Conservation (phyloP, 805 yeast genomes). For the Tetrapisispora fleetii region DNA sequence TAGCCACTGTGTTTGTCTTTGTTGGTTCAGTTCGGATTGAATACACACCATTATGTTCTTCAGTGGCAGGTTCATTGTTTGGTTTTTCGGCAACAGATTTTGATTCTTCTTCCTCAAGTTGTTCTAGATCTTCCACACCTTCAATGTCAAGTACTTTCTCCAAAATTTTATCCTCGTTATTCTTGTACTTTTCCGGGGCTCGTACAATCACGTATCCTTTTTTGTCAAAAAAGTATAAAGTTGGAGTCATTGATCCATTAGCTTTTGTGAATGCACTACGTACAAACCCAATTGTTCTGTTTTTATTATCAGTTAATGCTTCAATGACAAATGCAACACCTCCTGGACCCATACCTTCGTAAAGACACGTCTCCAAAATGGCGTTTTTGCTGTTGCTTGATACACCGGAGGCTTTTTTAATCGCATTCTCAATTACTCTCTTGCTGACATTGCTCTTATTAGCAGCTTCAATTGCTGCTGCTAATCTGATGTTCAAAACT, state of each 20-base stretch:
- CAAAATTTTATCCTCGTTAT: constrained; percentile 47
- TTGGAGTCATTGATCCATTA: constrained; percentile 65
- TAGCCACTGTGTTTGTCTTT: constrained; percentile 53
- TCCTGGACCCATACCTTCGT: constrained; percentile 90
- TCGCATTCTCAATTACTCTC: constrained; percentile 77
- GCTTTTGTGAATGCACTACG: constrained; percentile 65
- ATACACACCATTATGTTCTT: constrained; percentile 24
- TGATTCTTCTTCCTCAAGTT: constrained; percentile 32
- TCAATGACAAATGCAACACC: constrained; percentile 82
- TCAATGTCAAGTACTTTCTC: constrained; percentile 61
- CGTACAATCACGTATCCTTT: constrained; percentile 62
- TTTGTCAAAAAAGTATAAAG: constrained; percentile 65
- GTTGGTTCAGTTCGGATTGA: constrained; percentile 51
- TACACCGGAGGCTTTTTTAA: constrained; percentile 69
- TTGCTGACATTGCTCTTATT: constrained; percentile 65
- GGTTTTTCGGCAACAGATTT: constrained; percentile 7
- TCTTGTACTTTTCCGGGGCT: constrained; percentile 25
- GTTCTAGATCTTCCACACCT: constrained; percentile 74
- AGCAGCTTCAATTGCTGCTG: constrained; percentile 71
- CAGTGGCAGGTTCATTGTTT: background rate
- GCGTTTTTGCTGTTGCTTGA: constrained; percentile 40
- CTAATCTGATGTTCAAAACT: constrained; percentile 46
- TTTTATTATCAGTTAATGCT: constrained; percentile 81
- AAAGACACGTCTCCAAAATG: constrained; percentile 46
- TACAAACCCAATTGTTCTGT: constrained; percentile 66